Percentiles rank a stretch among this genome's conserved stretches.
phyloP scores from a whole-genome alignment of 306 rosid genomes.

The Vigna nakashimae region DNA sequence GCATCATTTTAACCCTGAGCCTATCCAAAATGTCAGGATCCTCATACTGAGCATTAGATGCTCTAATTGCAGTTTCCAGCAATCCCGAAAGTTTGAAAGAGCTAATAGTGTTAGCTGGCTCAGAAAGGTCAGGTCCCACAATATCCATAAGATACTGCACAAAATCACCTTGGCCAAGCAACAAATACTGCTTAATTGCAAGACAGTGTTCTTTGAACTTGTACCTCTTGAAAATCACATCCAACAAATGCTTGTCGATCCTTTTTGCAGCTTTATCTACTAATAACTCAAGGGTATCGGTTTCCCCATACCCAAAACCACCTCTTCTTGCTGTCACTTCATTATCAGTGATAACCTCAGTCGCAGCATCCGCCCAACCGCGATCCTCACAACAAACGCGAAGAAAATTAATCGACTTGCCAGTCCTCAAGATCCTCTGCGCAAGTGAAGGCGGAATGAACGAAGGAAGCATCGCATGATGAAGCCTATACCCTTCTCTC shows the following conservation, averaged over 20 bases:
- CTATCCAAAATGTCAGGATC: constrained; percentile 95
- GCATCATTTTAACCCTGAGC: constrained; percentile 95
- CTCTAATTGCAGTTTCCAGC: constrained; percentile 89
- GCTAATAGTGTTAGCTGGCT: constrained; percentile 93
- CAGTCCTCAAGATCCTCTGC: constrained; percentile 88
- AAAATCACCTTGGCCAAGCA: constrained; percentile 97
- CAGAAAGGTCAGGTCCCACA: constrained; percentile 96
- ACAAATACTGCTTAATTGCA: constrained; percentile 88
- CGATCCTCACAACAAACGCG: constrained; percentile 96
- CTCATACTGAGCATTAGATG: constrained; percentile 96
- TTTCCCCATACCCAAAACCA: constrained; percentile 91
- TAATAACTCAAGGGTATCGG: constrained; percentile 89
- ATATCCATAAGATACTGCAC: constrained; percentile 97
- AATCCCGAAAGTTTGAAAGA: constrained; percentile 90
- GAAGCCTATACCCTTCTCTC: constrained; percentile 95
- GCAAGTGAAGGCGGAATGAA: constrained; percentile 94
- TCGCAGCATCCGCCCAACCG: constrained; percentile 90
- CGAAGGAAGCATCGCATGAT: constrained; percentile 90
- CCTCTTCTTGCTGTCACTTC: constrained; percentile 79
- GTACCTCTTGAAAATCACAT: constrained; percentile 78
- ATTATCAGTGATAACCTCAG: constrained; percentile 78
- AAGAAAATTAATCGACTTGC: constrained; percentile 94
- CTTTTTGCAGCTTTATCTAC: constrained; percentile 93
- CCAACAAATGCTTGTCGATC: constrained; percentile 89
- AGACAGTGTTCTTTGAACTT: constrained; percentile 97